Evolutionary conservation across 2,329 filamentous ascomycete genomes (phyloP).

Genomic region (Zymoseptoria pseudotritici): DNA sequence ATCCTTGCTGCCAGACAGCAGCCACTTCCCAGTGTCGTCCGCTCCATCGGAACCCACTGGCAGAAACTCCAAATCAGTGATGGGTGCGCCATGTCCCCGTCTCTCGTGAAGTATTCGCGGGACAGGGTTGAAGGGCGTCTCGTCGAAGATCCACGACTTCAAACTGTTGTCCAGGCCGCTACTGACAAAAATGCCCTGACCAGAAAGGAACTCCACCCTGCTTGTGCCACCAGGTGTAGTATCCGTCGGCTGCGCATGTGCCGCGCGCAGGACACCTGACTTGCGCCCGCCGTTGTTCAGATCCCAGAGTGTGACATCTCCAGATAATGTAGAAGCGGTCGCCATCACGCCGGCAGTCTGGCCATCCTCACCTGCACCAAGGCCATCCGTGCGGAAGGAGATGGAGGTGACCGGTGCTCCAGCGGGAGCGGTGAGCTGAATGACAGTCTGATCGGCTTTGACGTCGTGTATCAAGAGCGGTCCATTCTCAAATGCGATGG

Average conservation of each 20-base stretch:
- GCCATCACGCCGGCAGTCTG: slow-evolving; percentile 87
- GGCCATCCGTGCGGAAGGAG: slow-evolving; percentile 80
- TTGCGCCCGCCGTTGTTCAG: slow-evolving; percentile 81
- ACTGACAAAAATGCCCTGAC: slow-evolving; percentile 83
- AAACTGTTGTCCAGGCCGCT: slow-evolving; percentile 89
- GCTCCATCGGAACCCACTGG: slow-evolving; percentile 84
- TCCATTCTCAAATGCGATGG: slow-evolving; percentile 78
- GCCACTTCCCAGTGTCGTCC: slow-evolving; percentile 85
- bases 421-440: slow-evolving; percentile 49
- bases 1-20: slow-evolving; percentile 82
- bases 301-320: slow-evolving; percentile 95
- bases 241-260: slow-evolving; percentile 70
- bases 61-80: slow-evolving; percentile 76
- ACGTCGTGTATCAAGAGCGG: slow-evolving; percentile 75
- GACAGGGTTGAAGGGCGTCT: slow-evolving; percentile 78
- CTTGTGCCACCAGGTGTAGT: slow-evolving; percentile 72
- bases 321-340: slow-evolving; percentile 68
- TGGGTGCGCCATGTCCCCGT: slow-evolving; percentile 80
- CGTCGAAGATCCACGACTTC: slow-evolving; percentile 94
- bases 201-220: slow-evolving; percentile 79
- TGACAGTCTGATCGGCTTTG: slow-evolving; percentile 63
- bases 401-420: slow-evolving; percentile 69
- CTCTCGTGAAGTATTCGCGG: slow-evolving; percentile 79
- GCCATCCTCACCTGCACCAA: slow-evolving; percentile 82
- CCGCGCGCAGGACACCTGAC: slow-evolving; percentile 77